Evolutionary conservation across 805 yeast genomes (phyloP), one percentile per base, ranked within the genome.

Genomic region (Gaillardinia entomophila): DNA sequence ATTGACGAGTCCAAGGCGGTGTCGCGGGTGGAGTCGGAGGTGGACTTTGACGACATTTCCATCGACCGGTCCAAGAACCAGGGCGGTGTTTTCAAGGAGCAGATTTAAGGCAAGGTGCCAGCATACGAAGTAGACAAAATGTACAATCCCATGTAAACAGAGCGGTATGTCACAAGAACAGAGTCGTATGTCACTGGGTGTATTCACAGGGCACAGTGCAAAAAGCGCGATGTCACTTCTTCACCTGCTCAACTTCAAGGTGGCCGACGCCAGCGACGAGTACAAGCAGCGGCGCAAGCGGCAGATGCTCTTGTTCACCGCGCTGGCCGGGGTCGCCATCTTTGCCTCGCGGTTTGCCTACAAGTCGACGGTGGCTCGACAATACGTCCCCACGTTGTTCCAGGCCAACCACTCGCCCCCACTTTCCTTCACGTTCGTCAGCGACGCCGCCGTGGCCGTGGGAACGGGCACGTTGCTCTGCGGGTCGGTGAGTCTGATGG

Each of bases 391-490:
- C 6, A 71, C 71, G 27, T 67, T 79, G 46, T 89, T 84, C 57
- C 88, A 85, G 46, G 86, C 89, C 10, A 88, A 88, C 57, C 90
- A 87, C 48, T 72, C 76, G 36, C 94, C 94, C 2, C 96, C 96
- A 4, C 68, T 77, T n/a, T 49, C 66, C 26, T 82, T 80, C 49
- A 80, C 83, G 19, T 79, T 84, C 51, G 77, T 84, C 40, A 74
- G 77, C 34, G 96, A 88, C 53, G 96, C 96, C 2, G 75, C 86
- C 22, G 77, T 79, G 26, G 96, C 96, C 0, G 86, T 89, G 3
- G 76, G 81, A 0, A 80, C 84, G 26, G 94, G 96, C 2, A 75
- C 95, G 0, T 58, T 82, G 29, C 60, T 89, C 12, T 84, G 96
- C 2, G 70, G 79, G 0, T 72, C 87, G 1, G 75, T 86, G 0